Conservation (phyloP, 768 basidiomycete species). For the Polyporus arcularius region DNA sequence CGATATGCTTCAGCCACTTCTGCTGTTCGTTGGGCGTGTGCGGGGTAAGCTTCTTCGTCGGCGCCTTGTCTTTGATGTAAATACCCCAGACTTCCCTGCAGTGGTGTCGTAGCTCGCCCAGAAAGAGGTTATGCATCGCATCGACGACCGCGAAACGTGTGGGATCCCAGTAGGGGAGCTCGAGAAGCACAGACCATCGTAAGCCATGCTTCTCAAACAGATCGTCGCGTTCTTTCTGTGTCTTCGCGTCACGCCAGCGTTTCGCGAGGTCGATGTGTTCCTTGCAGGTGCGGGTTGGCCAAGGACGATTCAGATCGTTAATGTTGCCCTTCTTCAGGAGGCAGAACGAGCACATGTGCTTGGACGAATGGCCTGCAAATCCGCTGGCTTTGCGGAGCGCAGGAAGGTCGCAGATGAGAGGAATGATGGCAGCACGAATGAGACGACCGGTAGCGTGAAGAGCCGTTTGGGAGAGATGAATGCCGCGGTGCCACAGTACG, state of each 20-base stretch:
- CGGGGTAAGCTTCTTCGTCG: too few species aligned
- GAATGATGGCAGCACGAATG: slow-evolving; percentile 32
- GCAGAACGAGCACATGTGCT: slow-evolving; percentile 35
- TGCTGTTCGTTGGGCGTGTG: background rate
- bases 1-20: background rate
- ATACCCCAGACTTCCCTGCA: slow-evolving; percentile 27
- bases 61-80: too few species aligned
- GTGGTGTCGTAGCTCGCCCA: slow-evolving; percentile 37
- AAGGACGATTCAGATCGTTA: slow-evolving; percentile 26
- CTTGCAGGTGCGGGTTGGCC: background rate
- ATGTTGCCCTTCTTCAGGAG: slow-evolving; percentile 28
- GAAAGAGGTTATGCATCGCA: slow-evolving; percentile 42
- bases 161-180: slow-evolving; percentile 43
- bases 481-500: slow-evolving; percentile 34
- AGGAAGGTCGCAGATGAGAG: slow-evolving; percentile 39
- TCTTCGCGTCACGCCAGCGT: slow-evolving; percentile 23
- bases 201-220: slow-evolving; percentile 25
- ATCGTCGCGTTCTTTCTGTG: background rate
- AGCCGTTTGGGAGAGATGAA: slow-evolving; percentile 30
- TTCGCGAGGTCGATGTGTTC: slow-evolving; percentile 25
- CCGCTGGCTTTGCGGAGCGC: slow-evolving; percentile 35
- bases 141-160: slow-evolving; percentile 35
- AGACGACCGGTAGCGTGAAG: slow-evolving; percentile 27
- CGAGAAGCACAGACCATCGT: slow-evolving; percentile 31
- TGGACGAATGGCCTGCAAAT: slow-evolving; percentile 25